Evolutionary conservation across 805 yeast genomes (phyloP), one percentile per base, ranked within the genome.

Genomic region (Barnettozyma sp.): DNA sequence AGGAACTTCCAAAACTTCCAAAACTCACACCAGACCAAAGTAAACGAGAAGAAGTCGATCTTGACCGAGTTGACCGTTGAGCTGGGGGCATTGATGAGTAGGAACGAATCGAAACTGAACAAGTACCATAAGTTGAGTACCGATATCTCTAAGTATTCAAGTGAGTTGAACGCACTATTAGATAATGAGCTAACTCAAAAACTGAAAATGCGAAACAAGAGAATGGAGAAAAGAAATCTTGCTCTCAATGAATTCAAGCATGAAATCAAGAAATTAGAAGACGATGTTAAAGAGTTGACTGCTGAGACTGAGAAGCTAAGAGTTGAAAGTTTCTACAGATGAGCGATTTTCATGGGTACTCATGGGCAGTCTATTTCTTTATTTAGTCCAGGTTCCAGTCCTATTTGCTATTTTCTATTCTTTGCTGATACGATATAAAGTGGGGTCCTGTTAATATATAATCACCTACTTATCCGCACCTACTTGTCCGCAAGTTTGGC

Each of bases 401-500:
- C 8, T 14, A 25, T 18, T 14, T 14, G 9, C 9, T 7, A 4
- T 25, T 14, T 14, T 25, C 10, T 14, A 14, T 25, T 25, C 16
- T 25, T 12, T 25, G 4, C 10, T 25, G 8, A n/a, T n/a, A n/a
- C n/a, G n/a, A n/a, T n/a, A n/a, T n/a, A n/a, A n/a, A n/a, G n/a
- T n/a, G n/a, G n/a, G n/a, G n/a, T n/a, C n/a, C n/a, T n/a, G n/a
- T n/a, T n/a, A n/a, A n/a, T n/a, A n/a, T n/a, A n/a, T n/a, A n/a
- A n/a, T n/a, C n/a, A n/a, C n/a, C n/a, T n/a, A n/a, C n/a, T n/a
- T n/a, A n/a, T n/a, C n/a, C n/a, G n/a, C n/a, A n/a, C n/a, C 34
- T 33, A 46, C 33, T 41, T 50, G 30, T 45, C 44, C 5, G 52
- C 46, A n/a, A 66, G 49, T 45, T 72, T 72, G 11, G 71, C 60